A percentile compares a stretch with the other conserved stretches of the same genome.
Conservation (phyloP, 1,284 basidiomycete species). For the Ceraceosorus bombacis region DNA sequence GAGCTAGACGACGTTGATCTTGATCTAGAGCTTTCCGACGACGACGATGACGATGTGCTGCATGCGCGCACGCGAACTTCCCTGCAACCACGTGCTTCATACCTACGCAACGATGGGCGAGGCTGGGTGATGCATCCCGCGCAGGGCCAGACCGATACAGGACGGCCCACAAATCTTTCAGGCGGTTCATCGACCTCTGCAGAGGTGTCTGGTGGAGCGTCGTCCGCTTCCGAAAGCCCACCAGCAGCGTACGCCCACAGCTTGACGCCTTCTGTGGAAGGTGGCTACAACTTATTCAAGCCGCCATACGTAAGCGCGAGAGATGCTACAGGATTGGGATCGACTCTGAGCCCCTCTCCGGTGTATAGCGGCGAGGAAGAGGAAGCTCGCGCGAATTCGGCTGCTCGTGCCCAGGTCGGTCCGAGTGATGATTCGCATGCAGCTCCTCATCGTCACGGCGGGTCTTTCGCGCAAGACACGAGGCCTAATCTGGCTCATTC, state of each 20-base stretch:
- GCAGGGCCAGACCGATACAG: too few relatives aligned
- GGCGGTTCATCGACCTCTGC: background rate
- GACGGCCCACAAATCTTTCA: too few relatives aligned
- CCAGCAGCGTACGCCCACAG: slow-evolving; percentile 2
- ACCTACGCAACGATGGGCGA: slow-evolving; percentile 24
- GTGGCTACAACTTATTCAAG: slow-evolving; percentile 41
- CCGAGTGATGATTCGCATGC: too few relatives aligned
- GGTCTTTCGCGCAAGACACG: too few relatives aligned
- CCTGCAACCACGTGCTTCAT: background rate
- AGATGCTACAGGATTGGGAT: slow-evolving; percentile 2
- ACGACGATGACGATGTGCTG: slow-evolving; percentile 22
- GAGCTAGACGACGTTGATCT: slow-evolving; percentile 23
- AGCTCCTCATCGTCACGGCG: too few relatives aligned
- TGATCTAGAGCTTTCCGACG: slow-evolving; percentile 33
- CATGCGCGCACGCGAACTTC: slow-evolving; percentile 10
- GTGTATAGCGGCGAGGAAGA: too few relatives aligned
- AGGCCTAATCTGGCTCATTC: too few relatives aligned
- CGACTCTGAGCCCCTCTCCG: background rate
- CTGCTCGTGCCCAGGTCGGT: too few relatives aligned
- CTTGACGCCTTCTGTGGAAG: slow-evolving; percentile 38
- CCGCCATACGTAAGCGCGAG: slow-evolving; percentile 22
- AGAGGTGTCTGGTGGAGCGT: too few relatives aligned
- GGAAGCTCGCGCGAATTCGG: too few relatives aligned
- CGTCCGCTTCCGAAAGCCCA: too few relatives aligned
- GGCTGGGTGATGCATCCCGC: slow-evolving; percentile 26